These are phyloP conservation scores for Fusarium domesticum DNA, from an alignment of 2,329 filamentous ascomycete species.

Conservation along the genomic window DNA sequence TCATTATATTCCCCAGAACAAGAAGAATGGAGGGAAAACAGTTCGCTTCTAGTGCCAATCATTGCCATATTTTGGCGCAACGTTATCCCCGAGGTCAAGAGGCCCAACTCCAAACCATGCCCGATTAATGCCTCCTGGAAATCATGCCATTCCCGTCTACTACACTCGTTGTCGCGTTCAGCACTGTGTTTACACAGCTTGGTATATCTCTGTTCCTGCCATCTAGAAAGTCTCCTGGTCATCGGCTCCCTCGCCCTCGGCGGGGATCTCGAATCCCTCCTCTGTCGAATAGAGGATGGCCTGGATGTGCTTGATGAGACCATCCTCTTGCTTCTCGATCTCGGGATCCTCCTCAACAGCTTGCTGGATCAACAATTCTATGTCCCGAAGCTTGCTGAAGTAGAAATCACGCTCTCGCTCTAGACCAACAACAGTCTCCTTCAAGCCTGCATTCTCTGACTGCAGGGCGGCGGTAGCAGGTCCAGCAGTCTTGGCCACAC, in stretches of 20 bases:
- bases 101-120: constrained; percentile 29
- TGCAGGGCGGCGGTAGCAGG: constrained; percentile 70
- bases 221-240: constrained; percentile 77
- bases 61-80: constrained; percentile 15
- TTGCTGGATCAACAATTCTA: constrained; percentile 90
- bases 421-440: constrained; percentile 91
- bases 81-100: constrained; percentile 20
- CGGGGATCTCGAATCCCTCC: constrained; percentile 85
- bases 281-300: constrained; percentile 96
- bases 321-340: constrained; percentile 89
- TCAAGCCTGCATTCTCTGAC: constrained; percentile 82
- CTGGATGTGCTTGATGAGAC: constrained; percentile 93
- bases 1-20: constrained; percentile 16
- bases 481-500: constrained; percentile 47
- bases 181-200: constrained; percentile 1
- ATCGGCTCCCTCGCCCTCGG: constrained; percentile 66
- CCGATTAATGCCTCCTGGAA: constrained; percentile 20
- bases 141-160: constrained; percentile 12
- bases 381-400: constrained; percentile 97
- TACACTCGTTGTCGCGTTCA: constrained; percentile 29
- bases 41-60: constrained; percentile 27
- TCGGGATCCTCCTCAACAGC: constrained; percentile 90
- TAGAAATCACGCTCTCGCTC: constrained; percentile 98
- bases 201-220: constrained; percentile 13
- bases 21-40: constrained; percentile 14